Percentiles rank a stretch among this genome's conserved stretches.
These are phyloP conservation scores for Scenedesmus sp. DNA, from an alignment of 163 green algal species.

Conservation along the genomic window DNA sequence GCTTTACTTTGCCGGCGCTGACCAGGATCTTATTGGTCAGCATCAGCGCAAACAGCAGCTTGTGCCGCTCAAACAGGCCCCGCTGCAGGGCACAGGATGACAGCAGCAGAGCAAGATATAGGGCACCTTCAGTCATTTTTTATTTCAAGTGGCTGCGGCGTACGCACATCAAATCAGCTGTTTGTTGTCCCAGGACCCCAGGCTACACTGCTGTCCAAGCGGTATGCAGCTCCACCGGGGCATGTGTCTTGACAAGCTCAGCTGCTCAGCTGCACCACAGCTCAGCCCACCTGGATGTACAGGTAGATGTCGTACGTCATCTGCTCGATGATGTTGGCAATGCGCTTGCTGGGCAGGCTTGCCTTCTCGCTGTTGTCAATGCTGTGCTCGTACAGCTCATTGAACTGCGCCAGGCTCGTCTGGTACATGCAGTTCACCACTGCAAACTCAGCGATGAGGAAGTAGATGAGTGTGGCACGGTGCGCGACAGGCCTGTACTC, in stretches of 20 bases:
- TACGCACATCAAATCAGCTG: background rate
- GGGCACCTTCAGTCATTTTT: background rate
- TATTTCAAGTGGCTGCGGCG: no score
- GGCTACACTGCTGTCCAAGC: background rate
- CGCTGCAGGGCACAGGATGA: slow-evolving; percentile 68
- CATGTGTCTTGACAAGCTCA: background rate
- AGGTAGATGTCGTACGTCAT: slow-evolving; percentile 94
- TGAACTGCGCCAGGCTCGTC: slow-evolving; percentile 90
- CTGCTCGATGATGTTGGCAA: slow-evolving; percentile 94
- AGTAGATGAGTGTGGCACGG: slow-evolving; percentile 94
- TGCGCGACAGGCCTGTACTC: slow-evolving; percentile 92
- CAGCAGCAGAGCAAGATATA: background rate
- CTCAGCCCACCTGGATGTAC: slow-evolving; percentile 78
- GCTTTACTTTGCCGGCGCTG: slow-evolving; percentile 70
- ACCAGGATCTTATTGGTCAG: slow-evolving; percentile 88
- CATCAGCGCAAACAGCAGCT: slow-evolving; percentile 96
- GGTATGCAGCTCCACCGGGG: background rate
- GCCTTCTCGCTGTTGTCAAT: slow-evolving; percentile 92
- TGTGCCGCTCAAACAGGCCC: slow-evolving; percentile 97
- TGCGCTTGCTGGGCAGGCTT: slow-evolving; percentile 91
- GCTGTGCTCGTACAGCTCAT: slow-evolving; percentile 88
- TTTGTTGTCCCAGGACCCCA: background rate
- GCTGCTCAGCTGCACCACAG: background rate
- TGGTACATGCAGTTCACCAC: slow-evolving; percentile 98
- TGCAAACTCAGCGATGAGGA: slow-evolving; percentile 93